These are phyloP conservation scores for Fusarium pseudograminearum DNA, from an alignment of 2,329 filamentous ascomycete genomes.

Conservation along the genomic window DNA sequence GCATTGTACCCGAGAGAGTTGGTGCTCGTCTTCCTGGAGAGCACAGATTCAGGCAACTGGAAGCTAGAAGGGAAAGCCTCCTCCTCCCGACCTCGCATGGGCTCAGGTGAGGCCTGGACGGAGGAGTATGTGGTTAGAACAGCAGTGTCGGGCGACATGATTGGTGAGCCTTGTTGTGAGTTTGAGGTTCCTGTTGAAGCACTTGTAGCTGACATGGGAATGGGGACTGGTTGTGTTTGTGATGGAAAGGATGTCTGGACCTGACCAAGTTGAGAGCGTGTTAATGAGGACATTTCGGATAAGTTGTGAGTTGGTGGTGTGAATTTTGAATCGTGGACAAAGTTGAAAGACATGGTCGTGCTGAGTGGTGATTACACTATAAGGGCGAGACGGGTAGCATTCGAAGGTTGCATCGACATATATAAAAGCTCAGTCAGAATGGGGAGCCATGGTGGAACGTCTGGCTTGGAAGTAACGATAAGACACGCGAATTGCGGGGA, in stretches of 20 bases:
- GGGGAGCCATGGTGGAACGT: slow-evolving; percentile 53
- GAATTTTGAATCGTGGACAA: slow-evolving; percentile 44
- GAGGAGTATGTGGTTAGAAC: slow-evolving; percentile 71
- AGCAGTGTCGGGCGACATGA: slow-evolving; percentile 66
- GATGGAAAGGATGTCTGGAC: slow-evolving; percentile 61
- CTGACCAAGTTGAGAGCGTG: slow-evolving; percentile 57
- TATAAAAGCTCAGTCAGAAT: slow-evolving; percentile 52
- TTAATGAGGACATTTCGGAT: slow-evolving; percentile 58
- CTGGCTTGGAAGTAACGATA: slow-evolving; percentile 44
- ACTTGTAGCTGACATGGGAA: slow-evolving; percentile 67
- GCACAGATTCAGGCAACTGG: slow-evolving; percentile 78
- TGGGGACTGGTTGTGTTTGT: slow-evolving; percentile 53
- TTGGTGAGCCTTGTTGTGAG: slow-evolving; percentile 67
- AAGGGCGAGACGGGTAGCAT: slow-evolving; percentile 45
- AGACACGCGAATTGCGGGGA: slow-evolving; percentile 44
- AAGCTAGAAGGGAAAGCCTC: slow-evolving; percentile 68
- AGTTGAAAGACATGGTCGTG: slow-evolving; percentile 44
- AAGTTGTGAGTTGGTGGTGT: slow-evolving; percentile 45
- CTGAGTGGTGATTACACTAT: slow-evolving; percentile 42
- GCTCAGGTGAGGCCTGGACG: slow-evolving; percentile 75
- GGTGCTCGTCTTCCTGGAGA: slow-evolving; percentile 69
- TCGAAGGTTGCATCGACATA: slow-evolving; percentile 53
- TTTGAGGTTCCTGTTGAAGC: slow-evolving; percentile 67
- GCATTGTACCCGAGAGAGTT: slow-evolving; percentile 75
- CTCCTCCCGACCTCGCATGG: slow-evolving; percentile 65